phyloP scores from a whole-genome alignment of 306 rosid species.

The Aeschynomene evenia region DNA sequence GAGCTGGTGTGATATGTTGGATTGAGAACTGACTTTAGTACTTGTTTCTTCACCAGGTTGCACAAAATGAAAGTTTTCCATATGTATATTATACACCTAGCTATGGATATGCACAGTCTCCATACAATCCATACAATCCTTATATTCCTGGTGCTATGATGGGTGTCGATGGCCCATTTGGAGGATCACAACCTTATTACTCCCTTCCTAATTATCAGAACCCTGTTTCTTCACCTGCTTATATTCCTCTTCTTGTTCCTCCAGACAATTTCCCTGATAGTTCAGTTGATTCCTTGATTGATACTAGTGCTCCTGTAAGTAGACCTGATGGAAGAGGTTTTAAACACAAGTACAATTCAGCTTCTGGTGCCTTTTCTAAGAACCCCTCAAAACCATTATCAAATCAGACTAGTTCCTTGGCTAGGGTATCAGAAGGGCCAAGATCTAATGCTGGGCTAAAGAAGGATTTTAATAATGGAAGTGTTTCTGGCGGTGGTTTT shows the following conservation, averaged over 20 bases:
- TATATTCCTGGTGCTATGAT: slow-evolving; percentile 94
- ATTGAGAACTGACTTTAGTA: slow-evolving; percentile 15
- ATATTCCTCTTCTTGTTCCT: slow-evolving; percentile 65
- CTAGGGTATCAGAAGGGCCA: slow-evolving; percentile 62
- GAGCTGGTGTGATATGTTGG: neutral
- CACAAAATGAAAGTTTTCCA: slow-evolving; percentile 71
- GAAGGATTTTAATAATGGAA: slow-evolving; percentile 52
- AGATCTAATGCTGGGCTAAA: slow-evolving; percentile 61
- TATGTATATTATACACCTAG: slow-evolving; percentile 77
- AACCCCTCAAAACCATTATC: slow-evolving; percentile 55
- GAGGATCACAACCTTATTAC: slow-evolving; percentile 74
- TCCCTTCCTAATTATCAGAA: slow-evolving; percentile 64
- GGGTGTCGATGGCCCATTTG: slow-evolving; percentile 73
- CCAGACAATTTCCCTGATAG: slow-evolving; percentile 55
- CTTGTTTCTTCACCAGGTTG: slow-evolving; percentile 59
- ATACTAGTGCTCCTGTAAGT: slow-evolving; percentile 52
- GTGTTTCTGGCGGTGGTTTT: slow-evolving; percentile 58
- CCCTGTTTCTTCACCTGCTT: slow-evolving; percentile 64
- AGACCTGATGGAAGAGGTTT: slow-evolving; percentile 70
- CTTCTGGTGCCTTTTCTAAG: slow-evolving; percentile 59
- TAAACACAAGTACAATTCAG: slow-evolving; percentile 53
- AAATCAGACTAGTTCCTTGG: slow-evolving; percentile 53
- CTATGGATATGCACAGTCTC: slow-evolving; percentile 98
- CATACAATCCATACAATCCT: slow-evolving; percentile 96
- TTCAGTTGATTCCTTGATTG: slow-evolving; percentile 54